Evolutionary conservation across 208 protist genomes (phyloP).

Genomic region (Endotrypanum monterogeii): DNA sequence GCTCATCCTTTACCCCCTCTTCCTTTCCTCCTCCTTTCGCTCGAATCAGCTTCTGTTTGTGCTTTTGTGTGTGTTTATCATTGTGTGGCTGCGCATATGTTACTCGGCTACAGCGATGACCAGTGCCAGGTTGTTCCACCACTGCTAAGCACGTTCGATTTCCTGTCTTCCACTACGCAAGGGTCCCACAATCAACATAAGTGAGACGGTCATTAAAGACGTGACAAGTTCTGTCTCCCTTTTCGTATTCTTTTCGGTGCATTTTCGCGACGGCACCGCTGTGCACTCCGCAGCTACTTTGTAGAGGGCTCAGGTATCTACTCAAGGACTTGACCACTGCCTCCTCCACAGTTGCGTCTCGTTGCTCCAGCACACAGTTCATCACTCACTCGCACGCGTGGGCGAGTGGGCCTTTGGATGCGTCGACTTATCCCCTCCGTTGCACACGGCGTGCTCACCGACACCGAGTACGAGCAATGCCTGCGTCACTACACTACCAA

Average conservation of each 20-base stretch:
- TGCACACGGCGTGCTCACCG: constrained; percentile 16
- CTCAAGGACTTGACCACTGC: background rate
- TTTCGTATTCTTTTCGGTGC: too few species aligned
- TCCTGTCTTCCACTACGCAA: background rate
- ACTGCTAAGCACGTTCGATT: background rate
- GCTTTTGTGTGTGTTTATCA: background rate
- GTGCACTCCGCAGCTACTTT: too few species aligned
- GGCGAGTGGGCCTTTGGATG: background rate
- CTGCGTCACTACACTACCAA: constrained; percentile 19
- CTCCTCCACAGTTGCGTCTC: background rate
- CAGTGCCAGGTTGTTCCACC: background rate
- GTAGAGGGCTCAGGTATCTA: too few species aligned
- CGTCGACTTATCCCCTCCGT: constrained; percentile 2
- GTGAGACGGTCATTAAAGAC: background rate
- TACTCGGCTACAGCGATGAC: background rate
- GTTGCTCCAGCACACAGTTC: background rate
- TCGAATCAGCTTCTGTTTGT: too few species aligned
- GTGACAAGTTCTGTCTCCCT: too few species aligned
- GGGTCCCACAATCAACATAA: background rate
- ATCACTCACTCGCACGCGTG: background rate
- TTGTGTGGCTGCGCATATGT: background rate
- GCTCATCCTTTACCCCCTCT: too few species aligned
- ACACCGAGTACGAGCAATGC: constrained; percentile 18
- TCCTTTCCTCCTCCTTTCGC: too few species aligned
- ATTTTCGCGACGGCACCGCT: too few species aligned